A percentile compares a stretch with the other conserved stretches of the same genome.
phyloP scores from a whole-genome alignment of 2,329 filamentous ascomycete genomes.

The Fusarium sterilihyphosum region DNA sequence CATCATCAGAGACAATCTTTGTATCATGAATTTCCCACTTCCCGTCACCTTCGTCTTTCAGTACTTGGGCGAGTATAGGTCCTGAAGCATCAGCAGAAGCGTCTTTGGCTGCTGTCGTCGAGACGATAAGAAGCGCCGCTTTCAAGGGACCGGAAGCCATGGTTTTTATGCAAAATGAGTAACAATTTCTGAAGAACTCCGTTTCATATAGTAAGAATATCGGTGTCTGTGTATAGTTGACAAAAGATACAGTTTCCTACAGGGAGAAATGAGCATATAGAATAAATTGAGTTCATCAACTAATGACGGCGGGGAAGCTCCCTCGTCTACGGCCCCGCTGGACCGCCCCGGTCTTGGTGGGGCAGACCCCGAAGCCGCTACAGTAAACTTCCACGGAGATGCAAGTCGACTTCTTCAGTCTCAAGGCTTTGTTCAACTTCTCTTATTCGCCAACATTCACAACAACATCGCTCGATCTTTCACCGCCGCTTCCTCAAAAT shows the following conservation, averaged over 20 bases:
- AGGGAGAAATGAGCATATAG: not conserved
- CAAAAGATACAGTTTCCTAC: not conserved
- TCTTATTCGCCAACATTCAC: not conserved
- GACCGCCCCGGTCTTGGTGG: conserved; percentile 34
- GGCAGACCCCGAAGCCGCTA: conserved; percentile 25
- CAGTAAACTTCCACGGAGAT: conserved; percentile 17
- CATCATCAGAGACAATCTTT: conserved; percentile 82
- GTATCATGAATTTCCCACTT: conserved; percentile 77
- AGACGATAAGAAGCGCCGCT: conserved; percentile 85
- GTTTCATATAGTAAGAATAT: not conserved
- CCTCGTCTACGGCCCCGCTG: conserved; percentile 34
- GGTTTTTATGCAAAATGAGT: not conserved
- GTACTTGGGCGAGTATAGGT: conserved; percentile 72
- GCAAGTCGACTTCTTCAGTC: conserved; percentile 16
- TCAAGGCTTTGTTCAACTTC: conserved; percentile 5
- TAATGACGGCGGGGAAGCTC: conserved; percentile 34
- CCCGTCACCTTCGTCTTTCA: conserved; percentile 71
- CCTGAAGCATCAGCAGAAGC: conserved; percentile 81
- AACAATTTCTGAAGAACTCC: not conserved
- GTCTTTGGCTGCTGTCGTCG: conserved; percentile 86
- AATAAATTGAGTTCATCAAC: conserved; percentile 5
- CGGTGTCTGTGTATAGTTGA: too few species aligned
- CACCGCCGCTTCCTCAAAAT: conserved; percentile 57
- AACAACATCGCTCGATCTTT: not conserved
- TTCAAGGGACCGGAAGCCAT: conserved; percentile 61